Conservation (phyloP, 108 stramenopile genomes). For the Cyclotella sp. region DNA sequence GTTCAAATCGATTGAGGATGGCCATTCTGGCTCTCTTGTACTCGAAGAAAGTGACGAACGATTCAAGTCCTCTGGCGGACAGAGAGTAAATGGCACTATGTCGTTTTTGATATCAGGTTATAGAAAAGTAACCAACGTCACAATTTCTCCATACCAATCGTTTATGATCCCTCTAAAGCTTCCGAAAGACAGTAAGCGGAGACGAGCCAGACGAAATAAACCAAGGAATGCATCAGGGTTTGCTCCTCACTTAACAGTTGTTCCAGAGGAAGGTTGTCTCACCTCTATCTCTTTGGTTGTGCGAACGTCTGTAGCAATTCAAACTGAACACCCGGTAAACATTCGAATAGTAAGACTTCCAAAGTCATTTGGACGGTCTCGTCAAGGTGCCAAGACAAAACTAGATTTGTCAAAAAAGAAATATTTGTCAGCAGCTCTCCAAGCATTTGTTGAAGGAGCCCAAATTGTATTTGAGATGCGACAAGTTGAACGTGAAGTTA, state of each 20-base stretch:
- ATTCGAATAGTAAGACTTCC: constrained; percentile 35
- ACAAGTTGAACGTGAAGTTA: neutral
- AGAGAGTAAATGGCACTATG: constrained; percentile 1
- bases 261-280: constrained; percentile 15
- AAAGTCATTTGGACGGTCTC: neutral
- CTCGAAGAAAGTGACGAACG: neutral
- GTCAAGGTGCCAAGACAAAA: constrained; percentile 7
- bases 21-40: neutral
- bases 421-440: constrained; percentile 17
- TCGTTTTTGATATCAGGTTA: constrained; percentile 11
- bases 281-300: constrained; percentile 17
- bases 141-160: constrained; percentile 28
- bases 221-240: constrained; percentile 27
- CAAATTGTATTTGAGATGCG: constrained; percentile 38
- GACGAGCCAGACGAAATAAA: constrained; percentile 2
- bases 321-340: constrained; percentile 24
- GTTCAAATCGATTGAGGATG: constrained; percentile 9
- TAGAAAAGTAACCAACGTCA: constrained; percentile 6
- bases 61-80: neutral
- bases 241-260: constrained; percentile 13
- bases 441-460: constrained; percentile 31
- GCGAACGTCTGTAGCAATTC: constrained; percentile 13
- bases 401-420: constrained; percentile 31
- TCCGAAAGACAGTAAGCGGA: constrained; percentile 11
- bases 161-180: constrained; percentile 29